Evolutionary conservation across 352 stramenopile genomes (phyloP), one percentile per base, ranked within the genome.

Genomic region (Phytophthora pinifolia): DNA sequence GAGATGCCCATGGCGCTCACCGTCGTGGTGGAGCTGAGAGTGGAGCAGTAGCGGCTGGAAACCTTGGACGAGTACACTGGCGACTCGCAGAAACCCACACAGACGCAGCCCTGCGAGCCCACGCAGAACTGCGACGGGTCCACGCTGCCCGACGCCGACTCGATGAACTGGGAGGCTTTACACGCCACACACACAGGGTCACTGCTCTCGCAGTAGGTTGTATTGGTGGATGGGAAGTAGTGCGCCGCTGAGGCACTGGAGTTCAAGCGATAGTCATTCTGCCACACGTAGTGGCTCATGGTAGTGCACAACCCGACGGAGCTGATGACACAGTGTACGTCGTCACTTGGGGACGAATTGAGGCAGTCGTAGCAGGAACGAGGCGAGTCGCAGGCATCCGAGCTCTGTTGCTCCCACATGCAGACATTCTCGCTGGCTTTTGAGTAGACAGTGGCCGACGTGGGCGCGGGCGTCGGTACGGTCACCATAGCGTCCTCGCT

Each of bases 281-380:
- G 45, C 46, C 41, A 60, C 12, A 70, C 42, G 50, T 73, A 73
- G 14, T 59, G 54, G 30, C 42, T 35, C 27, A 73, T 67, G 45
- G 54, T 70, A 14, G 54, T 67, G 55, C 65, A 73, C 50, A 70
- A 49, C 4, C 65, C 65, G 2, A 54, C 41, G 18, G 49, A 54
- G 6, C 39, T 73, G 56, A 73, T 70, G 31, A 61, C 54, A 34
- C 65, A 73, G 36, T 64, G 34, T 15, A 62, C 39, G 14, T 44
- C 62, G 31, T 59, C 44, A 1, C 32, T 12, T 12, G 62, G 56
- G 18, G 58, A 57, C n/a, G 37, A 25, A 34, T 74, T 72, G n/a
- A 74, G 61, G 43, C 66, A 74, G 37, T 71, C 62, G 57, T 74
- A 71, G 30, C 66, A 74, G 35, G 62, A 69, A 9, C 62, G 66